A percentile compares a stretch with the other conserved stretches of the same genome.
These are phyloP conservation scores for Diaporthe sp. DNA, from an alignment of 2,329 filamentous ascomycete genomes.

Conservation along the genomic window DNA sequence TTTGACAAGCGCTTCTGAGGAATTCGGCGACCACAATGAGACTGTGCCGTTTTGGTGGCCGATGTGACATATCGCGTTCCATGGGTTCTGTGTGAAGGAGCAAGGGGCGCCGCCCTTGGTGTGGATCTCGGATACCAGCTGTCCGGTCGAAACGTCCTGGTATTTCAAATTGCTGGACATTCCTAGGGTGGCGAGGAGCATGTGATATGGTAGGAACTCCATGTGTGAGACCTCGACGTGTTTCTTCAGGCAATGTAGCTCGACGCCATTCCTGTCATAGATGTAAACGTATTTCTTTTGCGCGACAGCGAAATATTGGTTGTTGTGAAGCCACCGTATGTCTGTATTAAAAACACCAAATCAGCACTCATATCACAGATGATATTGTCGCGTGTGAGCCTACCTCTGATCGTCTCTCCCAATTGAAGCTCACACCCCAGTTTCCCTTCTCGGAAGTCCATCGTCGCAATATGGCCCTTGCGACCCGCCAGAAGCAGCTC, in stretches of 20 bases:
- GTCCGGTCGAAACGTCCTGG: slow-evolving; percentile 93
- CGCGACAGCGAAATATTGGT: slow-evolving; percentile 93
- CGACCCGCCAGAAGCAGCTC: slow-evolving; percentile 88
- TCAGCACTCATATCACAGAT: background rate
- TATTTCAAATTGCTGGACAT: slow-evolving; percentile 91
- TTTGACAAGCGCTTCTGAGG: slow-evolving; percentile 88
- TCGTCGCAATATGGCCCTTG: slow-evolving; percentile 95
- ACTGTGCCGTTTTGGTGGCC: slow-evolving; percentile 97
- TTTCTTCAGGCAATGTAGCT: slow-evolving; percentile 91
- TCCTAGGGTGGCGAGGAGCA: slow-evolving; percentile 88
- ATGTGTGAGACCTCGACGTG: slow-evolving; percentile 93
- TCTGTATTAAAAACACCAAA: slow-evolving; percentile 59
- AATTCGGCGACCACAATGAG: slow-evolving; percentile 96
- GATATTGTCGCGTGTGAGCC: background rate
- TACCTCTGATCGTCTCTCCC: slow-evolving; percentile 82
- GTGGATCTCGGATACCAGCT: slow-evolving; percentile 86
- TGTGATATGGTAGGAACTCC: slow-evolving; percentile 97
- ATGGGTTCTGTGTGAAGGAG: slow-evolving; percentile 87
- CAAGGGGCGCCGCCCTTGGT: slow-evolving; percentile 89
- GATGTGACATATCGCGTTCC: slow-evolving; percentile 91
- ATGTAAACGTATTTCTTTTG: slow-evolving; percentile 98
- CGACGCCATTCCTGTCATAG: slow-evolving; percentile 91
- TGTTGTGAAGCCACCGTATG: slow-evolving; percentile 93
- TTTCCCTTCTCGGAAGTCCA: slow-evolving; percentile 96
- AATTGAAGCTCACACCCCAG: slow-evolving; percentile 92